phyloP scores from a whole-genome alignment of 371 early-diverging fungal genomes.

The Apophysomyces variabilis region DNA sequence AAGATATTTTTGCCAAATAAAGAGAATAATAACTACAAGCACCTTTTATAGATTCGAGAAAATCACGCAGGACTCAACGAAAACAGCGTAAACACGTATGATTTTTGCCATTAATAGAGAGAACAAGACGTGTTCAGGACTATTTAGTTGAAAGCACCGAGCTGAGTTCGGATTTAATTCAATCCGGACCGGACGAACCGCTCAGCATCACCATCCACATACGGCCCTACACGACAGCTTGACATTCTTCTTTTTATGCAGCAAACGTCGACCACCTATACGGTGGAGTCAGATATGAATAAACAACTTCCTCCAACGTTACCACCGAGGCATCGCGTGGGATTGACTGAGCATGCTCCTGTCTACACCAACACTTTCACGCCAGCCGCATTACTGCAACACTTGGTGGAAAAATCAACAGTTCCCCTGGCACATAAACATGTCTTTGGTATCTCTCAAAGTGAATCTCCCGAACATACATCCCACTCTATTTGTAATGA shows the following conservation, averaged over 20 bases:
- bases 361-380: background rate
- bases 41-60: too few species aligned
- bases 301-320: background rate
- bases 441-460: background rate
- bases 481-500: background rate
- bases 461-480: background rate
- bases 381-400: conserved; percentile 2
- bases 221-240: background rate
- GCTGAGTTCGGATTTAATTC: too few species aligned
- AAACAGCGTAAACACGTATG: too few species aligned
- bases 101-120: too few species aligned
- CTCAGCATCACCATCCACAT: background rate
- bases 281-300: conserved; percentile 3
- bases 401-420: background rate
- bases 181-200: background rate
- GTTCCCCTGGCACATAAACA: conserved; percentile 1
- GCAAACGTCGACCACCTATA: background rate
- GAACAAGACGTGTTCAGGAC: too few species aligned
- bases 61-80: too few species aligned
- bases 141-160: too few species aligned
- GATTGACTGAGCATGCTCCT: conserved; percentile 2
- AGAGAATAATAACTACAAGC: too few species aligned
- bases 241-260: background rate
- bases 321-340: conserved; percentile 6
- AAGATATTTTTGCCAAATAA: too few species aligned